phyloP scores from a whole-genome alignment of 176 grass and related monocot genomes.

The Zea luxurians region DNA sequence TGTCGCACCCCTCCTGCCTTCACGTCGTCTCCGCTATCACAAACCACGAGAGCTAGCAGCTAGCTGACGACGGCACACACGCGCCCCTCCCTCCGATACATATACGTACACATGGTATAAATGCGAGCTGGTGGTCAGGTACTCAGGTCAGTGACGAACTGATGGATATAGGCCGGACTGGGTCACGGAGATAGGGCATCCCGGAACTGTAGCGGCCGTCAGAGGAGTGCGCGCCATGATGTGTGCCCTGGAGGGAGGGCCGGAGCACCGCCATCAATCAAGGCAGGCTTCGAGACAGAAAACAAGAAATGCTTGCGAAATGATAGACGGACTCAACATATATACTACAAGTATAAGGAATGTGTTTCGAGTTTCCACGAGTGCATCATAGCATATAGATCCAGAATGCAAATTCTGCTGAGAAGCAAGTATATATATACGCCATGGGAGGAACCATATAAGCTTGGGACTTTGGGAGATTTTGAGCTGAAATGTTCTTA shows the following conservation, averaged over 20 bases:
- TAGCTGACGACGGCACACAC: not conserved
- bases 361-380: not conserved
- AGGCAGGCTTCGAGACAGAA: not conserved
- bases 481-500: not conserved
- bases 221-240: slow-evolving; percentile 31
- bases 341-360: not conserved
- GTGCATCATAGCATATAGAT: not conserved
- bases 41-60: not conserved
- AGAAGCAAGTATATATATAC: not conserved
- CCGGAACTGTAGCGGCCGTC: slow-evolving; percentile 38
- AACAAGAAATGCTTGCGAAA: slow-evolving; percentile 1
- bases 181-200: slow-evolving; percentile 3
- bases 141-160: slow-evolving; percentile 1
- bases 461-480: not conserved
- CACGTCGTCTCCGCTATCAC: not conserved
- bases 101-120: not conserved
- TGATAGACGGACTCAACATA: not conserved
- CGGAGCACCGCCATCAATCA: slow-evolving; percentile 36
- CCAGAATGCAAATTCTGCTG: not conserved
- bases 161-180: not conserved
- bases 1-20: not conserved
- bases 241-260: slow-evolving; percentile 27
- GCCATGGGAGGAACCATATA: not conserved
- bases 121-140: slow-evolving; percentile 1
- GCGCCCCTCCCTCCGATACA: not conserved